phyloP scores from a whole-genome alignment of 1,284 basidiomycete genomes.

The Ustilago curta region DNA sequence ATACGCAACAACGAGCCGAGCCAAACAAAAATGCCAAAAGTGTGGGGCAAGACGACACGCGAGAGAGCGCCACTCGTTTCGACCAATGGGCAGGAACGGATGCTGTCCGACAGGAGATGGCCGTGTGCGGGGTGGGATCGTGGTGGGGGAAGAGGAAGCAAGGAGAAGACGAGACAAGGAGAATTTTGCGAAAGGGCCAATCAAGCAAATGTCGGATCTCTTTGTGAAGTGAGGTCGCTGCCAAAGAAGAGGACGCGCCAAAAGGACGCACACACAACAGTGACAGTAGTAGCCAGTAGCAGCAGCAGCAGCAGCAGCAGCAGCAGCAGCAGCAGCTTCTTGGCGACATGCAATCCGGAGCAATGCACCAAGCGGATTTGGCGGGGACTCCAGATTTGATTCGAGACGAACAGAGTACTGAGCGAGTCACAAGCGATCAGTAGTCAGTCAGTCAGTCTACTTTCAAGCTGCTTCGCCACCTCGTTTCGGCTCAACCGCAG shows the following conservation, averaged over 20 bases:
- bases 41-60: background rate
- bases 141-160: constrained; percentile 6
- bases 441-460: no score
- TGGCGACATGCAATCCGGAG: background rate
- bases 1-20: constrained; percentile 2
- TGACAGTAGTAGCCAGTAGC: background rate
- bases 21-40: constrained; percentile 4
- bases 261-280: background rate
- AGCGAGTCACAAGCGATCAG: constrained; percentile 8
- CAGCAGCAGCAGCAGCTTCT: background rate
- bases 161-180: background rate
- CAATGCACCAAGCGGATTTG: background rate
- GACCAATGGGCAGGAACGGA: background rate
- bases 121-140: constrained; percentile 3
- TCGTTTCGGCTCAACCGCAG: background rate
- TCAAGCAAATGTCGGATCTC: background rate
- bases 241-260: no score
- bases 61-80: background rate
- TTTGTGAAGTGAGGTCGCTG: no score
- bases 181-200: constrained; percentile 2
- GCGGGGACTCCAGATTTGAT: constrained; percentile 6
- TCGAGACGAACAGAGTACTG: background rate
- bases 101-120: constrained; percentile 2
- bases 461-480: background rate
- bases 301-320: no score